Percentiles rank a stretch among this genome's conserved stretches.
phyloP scores from a whole-genome alignment of 805 yeast species.

The Myxozyma neotropica region DNA sequence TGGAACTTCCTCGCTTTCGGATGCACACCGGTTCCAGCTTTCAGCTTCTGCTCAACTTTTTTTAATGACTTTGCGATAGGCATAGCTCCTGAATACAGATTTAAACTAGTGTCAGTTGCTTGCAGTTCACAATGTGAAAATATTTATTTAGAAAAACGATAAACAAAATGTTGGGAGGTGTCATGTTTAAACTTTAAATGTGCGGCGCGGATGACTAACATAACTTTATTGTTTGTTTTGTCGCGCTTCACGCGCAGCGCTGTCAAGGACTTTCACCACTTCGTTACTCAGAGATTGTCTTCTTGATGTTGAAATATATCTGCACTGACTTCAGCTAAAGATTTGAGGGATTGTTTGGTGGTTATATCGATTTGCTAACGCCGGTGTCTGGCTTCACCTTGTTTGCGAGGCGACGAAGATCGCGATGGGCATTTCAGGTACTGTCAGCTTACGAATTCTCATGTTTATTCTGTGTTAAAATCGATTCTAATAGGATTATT shows the following conservation, averaged over 20 bases:
- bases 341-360: not conserved
- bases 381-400: too few species aligned
- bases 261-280: too few species aligned
- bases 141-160: not conserved
- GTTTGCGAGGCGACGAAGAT: too few species aligned
- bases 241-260: too few species aligned
- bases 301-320: too few species aligned
- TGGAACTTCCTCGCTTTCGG: constrained; percentile 89
- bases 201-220: not conserved
- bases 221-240: not conserved
- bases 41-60: constrained; percentile 64
- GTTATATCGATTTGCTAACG: too few species aligned
- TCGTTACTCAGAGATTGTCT: too few species aligned
- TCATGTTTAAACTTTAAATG: not conserved
- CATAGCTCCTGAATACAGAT: constrained; percentile 46
- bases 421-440: constrained; percentile 24
- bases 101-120: not conserved
- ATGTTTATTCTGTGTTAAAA: too few species aligned
- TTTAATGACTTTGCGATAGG: constrained; percentile 67
- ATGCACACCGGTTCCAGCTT: constrained; percentile 61
- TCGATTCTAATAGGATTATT: constrained; percentile 57
- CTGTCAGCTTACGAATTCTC: not conserved
- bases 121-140: not conserved
- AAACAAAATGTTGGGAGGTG: not conserved
- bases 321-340: not conserved